phyloP scores from a whole-genome alignment of 176 grass and related monocot genomes.

The Chrysopogon serrulatus region DNA sequence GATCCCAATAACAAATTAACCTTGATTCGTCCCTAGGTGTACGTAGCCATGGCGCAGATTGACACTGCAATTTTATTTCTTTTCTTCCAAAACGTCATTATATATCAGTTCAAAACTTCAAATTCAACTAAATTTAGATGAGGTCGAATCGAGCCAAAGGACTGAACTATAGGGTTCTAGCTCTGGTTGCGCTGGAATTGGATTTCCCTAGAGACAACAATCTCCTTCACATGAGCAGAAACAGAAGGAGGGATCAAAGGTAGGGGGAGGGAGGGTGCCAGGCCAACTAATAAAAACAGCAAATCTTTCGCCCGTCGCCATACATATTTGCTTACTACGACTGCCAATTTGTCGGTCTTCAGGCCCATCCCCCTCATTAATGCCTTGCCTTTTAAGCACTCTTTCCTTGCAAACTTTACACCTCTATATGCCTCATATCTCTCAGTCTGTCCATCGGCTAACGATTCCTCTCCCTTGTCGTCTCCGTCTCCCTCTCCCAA shows the following conservation, averaged over 20 bases:
- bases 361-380: conserved; percentile 57
- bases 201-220: not conserved
- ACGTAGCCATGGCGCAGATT: no score
- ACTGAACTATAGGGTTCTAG: not conserved
- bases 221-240: not conserved
- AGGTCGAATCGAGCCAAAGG: no score
- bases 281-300: conserved; percentile 37
- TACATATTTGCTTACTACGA: conserved; percentile 32
- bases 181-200: no score
- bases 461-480: not conserved
- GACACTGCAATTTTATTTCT: no score
- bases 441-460: not conserved
- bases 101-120: no score
- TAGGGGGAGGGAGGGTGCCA: not conserved
- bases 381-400: conserved; percentile 95
- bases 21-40: no score
- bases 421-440: conserved; percentile 19
- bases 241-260: conserved; percentile 13
- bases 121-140: no score
- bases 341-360: conserved; percentile 49
- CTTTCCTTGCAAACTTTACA: conserved; percentile 57
- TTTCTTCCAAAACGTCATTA: no score
- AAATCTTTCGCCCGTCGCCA: conserved; percentile 21
- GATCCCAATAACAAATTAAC: no score
- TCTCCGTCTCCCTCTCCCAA: not conserved